Evolutionary conservation across 768 basidiomycete genomes (phyloP).

Genomic region (Auriculariales sp.): DNA sequence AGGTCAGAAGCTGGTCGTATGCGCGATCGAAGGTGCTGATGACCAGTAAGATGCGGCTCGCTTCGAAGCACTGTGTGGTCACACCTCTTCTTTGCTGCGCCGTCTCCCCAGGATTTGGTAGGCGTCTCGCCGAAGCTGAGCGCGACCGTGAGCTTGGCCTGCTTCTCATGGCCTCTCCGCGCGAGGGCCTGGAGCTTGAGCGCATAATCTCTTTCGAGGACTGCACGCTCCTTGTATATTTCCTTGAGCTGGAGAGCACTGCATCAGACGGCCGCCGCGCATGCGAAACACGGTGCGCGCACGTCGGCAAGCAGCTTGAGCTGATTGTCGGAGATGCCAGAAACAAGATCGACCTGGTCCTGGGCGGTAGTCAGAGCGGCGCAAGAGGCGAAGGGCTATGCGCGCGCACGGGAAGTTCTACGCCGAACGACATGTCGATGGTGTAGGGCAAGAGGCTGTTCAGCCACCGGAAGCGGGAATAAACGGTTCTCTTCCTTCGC

Average conservation of each 20-base stretch:
- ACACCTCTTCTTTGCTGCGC: conserved; percentile 41
- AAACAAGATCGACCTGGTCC: conserved; percentile 63
- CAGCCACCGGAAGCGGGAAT: background rate
- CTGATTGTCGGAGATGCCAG: conserved; percentile 42
- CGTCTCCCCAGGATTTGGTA: conserved; percentile 42
- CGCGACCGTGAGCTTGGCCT: conserved; percentile 35
- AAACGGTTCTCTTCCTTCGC: background rate
- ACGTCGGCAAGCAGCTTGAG: conserved; percentile 54
- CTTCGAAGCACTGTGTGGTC: conserved; percentile 7
- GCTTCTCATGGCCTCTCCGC: conserved; percentile 60
- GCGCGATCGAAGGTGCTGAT: conserved; percentile 59
- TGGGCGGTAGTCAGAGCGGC: conserved; percentile 13
- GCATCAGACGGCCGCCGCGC: background rate
- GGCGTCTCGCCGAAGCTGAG: conserved; percentile 57
- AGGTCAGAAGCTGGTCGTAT: conserved; percentile 50
- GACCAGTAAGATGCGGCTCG: background rate
- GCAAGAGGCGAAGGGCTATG: background rate
- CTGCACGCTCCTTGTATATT: conserved; percentile 47
- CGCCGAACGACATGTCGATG: background rate
- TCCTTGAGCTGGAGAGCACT: conserved; percentile 46
- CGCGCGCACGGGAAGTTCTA: conserved; percentile 4
- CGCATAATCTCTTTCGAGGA: conserved; percentile 69
- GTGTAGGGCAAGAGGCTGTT: background rate
- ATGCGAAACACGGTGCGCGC: conserved; percentile 12
- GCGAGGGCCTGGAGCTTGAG: conserved; percentile 48